Base-by-base conservation (phyloP, 208 protist genomes). In the Leishmania gerbilli region DNA sequence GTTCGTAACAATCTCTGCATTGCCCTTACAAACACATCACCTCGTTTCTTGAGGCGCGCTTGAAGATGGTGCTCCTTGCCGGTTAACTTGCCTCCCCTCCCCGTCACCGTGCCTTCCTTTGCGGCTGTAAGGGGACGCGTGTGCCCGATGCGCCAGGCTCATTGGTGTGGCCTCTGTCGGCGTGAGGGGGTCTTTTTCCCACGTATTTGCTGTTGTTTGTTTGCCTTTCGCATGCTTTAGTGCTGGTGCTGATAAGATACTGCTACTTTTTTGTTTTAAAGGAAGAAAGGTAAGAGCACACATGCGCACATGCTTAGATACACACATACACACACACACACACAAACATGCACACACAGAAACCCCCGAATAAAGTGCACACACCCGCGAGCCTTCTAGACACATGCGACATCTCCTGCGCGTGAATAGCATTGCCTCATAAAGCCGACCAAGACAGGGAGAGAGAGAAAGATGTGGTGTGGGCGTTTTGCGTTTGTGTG, bases 231-330 rank as follows among this genome's bases (percentile, higher is more conserved):
- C 34, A 51, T 42, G 27, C n/a, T 15, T 71, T 53, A 74, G 21
- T 74, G 3, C 40, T 53, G 40, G 42, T 21, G 68, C 68, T 51
- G 40, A 40, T 19, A 80, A 72, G 55, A 45, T 56, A 58, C 37
- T 64, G 51, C 69, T 76, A 53, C 42, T 68, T 81, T 65, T 65
- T 81, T 21, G 60, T 62, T 40, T 62, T 40, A 62, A 64, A n/a
- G 21, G 37, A 31, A 31, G 68, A 55, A 45, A 49, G 9, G 49
- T n/a, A 74, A 74, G 68, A 74, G 11, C 68, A 74, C 68, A 49
- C 68, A 37, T 45, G 37, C 64, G 19, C 34, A 31, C 60, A 68
- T 27, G n/a, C 62, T 40, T 8, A 68, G 21, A 67, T 24, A 40
- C 62, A 68, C 62, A 21, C 62, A 68, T 9, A 40, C 11, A 15